phyloP scores from a whole-genome alignment of 2,329 filamentous ascomycete genomes.

The Emericellopsis cladophorae region DNA sequence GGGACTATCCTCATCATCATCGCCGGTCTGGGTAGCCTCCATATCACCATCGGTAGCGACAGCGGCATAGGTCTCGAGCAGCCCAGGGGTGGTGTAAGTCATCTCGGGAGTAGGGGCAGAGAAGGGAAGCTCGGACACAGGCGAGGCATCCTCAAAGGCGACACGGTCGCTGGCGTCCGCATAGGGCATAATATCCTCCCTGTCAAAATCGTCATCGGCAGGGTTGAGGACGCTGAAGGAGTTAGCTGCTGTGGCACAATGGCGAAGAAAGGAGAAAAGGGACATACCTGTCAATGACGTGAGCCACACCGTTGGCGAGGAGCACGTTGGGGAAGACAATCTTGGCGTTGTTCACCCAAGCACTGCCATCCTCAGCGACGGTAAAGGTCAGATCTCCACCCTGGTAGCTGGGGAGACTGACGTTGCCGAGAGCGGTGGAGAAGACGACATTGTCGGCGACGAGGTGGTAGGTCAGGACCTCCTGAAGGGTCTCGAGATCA shows the following conservation, averaged over 20 bases:
- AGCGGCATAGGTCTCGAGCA: constrained; percentile 13
- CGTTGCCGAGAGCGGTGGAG: constrained; percentile 13
- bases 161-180: constrained; percentile 11
- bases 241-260: background rate
- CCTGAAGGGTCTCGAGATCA: constrained; percentile 10
- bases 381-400: constrained; percentile 13
- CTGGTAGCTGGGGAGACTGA: constrained; percentile 10
- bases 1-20: too few species aligned
- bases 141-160: constrained; percentile 11
- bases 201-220: constrained; percentile 9
- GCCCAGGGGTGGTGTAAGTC: constrained; percentile 13
- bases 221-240: constrained; percentile 12
- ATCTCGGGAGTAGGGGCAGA: constrained; percentile 9
- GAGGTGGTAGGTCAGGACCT: constrained; percentile 17
- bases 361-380: constrained; percentile 13
- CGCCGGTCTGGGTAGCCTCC: too few species aligned
- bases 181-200: constrained; percentile 9
- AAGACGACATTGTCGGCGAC: constrained; percentile 15
- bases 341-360: constrained; percentile 17
- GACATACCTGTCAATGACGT: constrained; percentile 16
- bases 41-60: constrained; percentile 2
- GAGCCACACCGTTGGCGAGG: constrained; percentile 17
- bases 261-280: background rate
- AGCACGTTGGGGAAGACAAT: constrained; percentile 17
- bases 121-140: constrained; percentile 13